A percentile compares a stretch with the other conserved stretches of the same genome.
Evolutionary conservation across 2,329 filamentous ascomycete genomes (phyloP).

Genomic region (Xylaria sp.): DNA sequence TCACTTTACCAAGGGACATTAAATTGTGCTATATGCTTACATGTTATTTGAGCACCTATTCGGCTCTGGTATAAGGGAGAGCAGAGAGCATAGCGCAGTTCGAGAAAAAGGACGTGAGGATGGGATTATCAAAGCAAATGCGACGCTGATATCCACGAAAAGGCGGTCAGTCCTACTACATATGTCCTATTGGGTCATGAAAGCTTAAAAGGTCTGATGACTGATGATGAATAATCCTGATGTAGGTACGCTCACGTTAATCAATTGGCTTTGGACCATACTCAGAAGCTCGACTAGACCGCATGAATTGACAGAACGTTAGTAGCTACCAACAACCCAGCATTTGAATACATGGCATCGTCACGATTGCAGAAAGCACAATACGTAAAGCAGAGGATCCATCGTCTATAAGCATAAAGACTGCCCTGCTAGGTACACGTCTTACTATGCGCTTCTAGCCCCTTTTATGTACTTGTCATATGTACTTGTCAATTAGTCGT

Average conservation of each 20-base stretch:
- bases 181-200: not conserved
- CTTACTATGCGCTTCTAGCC: not conserved
- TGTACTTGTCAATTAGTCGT: slow-evolving; percentile 47
- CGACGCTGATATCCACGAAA: slow-evolving; percentile 44
- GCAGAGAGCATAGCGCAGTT: no score
- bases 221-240: not conserved
- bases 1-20: no score
- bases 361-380: no score
- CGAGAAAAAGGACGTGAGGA: no score
- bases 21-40: no score
- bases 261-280: slow-evolving; percentile 53
- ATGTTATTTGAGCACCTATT: slow-evolving; percentile 49
- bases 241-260: slow-evolving; percentile 52
- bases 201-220: not conserved
- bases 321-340: slow-evolving; percentile 39
- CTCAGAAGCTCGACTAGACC: slow-evolving; percentile 43
- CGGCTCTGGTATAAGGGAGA: slow-evolving; percentile 45
- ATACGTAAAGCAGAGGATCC: not conserved
- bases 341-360: not conserved
- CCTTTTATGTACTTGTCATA: not conserved
- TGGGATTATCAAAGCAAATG: not conserved
- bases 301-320: slow-evolving; percentile 42
- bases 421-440: not conserved
- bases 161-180: slow-evolving; percentile 46
- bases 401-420: not conserved